phyloP scores from a whole-genome alignment of 306 rosid species.

The Gynostemma pentaphyllum region DNA sequence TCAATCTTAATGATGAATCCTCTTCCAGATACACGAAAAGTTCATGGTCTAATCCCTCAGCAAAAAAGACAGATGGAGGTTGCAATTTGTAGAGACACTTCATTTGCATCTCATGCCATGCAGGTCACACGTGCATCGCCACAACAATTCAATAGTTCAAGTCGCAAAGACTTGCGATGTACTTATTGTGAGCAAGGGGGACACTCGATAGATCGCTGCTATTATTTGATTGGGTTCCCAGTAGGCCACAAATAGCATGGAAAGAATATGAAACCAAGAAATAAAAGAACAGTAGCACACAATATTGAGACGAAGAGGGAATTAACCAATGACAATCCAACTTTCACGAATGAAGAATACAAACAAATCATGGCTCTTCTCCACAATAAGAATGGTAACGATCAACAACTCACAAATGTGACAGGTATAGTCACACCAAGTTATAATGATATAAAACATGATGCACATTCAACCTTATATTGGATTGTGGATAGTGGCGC shows the following conservation, averaged over 20 bases:
- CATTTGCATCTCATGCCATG: neutral
- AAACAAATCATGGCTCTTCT: too few relatives aligned
- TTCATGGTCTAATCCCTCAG: neutral
- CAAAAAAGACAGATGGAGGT: neutral
- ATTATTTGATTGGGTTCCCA: neutral
- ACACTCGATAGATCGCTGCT: too few relatives aligned
- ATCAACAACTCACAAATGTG: neutral
- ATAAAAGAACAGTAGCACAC: neutral
- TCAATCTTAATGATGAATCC: too few relatives aligned
- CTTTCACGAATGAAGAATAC: too few relatives aligned
- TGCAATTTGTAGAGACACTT: too few relatives aligned
- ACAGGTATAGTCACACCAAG: neutral
- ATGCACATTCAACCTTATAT: too few relatives aligned
- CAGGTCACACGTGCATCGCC: neutral
- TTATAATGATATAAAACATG: too few relatives aligned
- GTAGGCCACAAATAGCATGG: neutral
- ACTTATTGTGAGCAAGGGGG: too few relatives aligned
- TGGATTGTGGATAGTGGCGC: too few relatives aligned
- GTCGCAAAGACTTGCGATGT: neutral
- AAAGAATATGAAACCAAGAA: too few relatives aligned
- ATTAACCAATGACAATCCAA: neutral
- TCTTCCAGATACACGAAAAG: too few relatives aligned
- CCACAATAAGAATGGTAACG: neutral
- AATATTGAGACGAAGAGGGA: neutral
- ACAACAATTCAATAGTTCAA: neutral